phyloP scores from a whole-genome alignment of 371 early-diverging fungal species.

The Polyrhizophydium stewartii region DNA sequence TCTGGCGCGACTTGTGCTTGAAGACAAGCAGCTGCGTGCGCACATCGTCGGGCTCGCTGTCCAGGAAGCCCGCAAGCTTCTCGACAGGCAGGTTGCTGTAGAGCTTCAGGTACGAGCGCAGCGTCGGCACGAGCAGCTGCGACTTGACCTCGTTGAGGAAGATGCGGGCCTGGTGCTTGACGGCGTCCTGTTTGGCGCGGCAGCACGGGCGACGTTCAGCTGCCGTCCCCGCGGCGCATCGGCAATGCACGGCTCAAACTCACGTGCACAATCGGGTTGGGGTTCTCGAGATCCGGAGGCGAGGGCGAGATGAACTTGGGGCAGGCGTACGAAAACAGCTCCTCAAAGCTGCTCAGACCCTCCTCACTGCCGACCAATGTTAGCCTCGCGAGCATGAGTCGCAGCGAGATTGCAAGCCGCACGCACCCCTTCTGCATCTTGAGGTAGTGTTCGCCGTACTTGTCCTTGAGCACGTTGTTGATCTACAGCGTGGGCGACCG shows the following conservation, averaged over 20 bases:
- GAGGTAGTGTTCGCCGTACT: conserved; percentile 85
- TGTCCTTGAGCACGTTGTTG: conserved; percentile 82
- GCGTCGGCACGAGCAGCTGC: conserved; percentile 79
- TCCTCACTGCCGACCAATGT: conserved; percentile 56
- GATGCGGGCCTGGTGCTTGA: conserved; percentile 72
- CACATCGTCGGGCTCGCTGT: conserved; percentile 73
- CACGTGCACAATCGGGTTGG: not conserved
- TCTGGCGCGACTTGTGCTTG: conserved; percentile 90
- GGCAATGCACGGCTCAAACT: not conserved
- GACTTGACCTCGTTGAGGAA: conserved; percentile 81
- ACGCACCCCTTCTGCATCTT: conserved; percentile 76
- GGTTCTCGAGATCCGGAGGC: conserved; percentile 63
- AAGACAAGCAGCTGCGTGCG: conserved; percentile 79
- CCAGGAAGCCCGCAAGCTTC: conserved; percentile 85
- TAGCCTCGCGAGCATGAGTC: conserved; percentile 1
- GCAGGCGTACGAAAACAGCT: conserved; percentile 86
- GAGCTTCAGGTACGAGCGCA: conserved; percentile 90
- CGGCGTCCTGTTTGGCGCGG: conserved; percentile 25
- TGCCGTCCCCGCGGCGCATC: too few species aligned
- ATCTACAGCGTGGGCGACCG: conserved; percentile 40
- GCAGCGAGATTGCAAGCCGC: not conserved
- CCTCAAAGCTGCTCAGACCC: conserved; percentile 72
- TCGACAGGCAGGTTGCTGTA: conserved; percentile 87
- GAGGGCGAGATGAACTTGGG: conserved; percentile 92
- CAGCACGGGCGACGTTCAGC: too few species aligned